Conservation (phyloP, 495 filamentous ascomycete genomes). For the Xylaria longipes region DNA sequence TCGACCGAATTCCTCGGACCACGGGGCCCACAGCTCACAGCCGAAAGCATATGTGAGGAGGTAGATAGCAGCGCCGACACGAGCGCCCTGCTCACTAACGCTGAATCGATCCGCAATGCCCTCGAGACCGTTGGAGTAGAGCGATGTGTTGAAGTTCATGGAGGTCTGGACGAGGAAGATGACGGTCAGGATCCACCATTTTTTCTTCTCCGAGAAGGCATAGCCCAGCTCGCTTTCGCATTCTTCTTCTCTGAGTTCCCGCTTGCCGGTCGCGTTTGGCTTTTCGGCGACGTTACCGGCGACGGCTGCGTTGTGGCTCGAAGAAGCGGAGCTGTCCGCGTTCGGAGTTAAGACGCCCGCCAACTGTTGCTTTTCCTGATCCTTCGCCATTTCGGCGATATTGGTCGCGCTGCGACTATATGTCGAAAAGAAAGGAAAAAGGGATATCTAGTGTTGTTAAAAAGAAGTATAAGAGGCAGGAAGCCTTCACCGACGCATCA, state of each 20-base stretch:
- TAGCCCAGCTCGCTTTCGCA: constrained; percentile 71
- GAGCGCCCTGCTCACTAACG: constrained; percentile 69
- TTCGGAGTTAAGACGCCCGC: constrained; percentile 10
- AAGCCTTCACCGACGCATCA: constrained; percentile 8
- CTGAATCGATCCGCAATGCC: constrained; percentile 67
- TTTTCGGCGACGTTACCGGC: neutral
- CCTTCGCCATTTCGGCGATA: neutral
- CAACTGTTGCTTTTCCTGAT: constrained; percentile 3
- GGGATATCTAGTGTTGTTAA: neutral
- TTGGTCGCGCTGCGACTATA: neutral
- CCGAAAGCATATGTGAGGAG: constrained; percentile 78
- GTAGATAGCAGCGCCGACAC: constrained; percentile 73
- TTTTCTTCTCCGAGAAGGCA: constrained; percentile 67
- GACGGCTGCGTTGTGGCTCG: neutral
- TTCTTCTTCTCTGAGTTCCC: constrained; percentile 69
- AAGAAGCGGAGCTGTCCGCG: constrained; percentile 15
- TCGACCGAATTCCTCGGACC: constrained; percentile 79
- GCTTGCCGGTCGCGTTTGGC: constrained; percentile 41
- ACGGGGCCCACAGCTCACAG: constrained; percentile 83
- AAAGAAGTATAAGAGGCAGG: neutral
- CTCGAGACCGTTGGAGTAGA: constrained; percentile 70
- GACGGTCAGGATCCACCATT: constrained; percentile 75
- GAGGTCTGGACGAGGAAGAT: constrained; percentile 80
- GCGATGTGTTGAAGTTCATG: constrained; percentile 84
- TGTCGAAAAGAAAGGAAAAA: neutral